A percentile compares a stretch with the other conserved stretches of the same genome.
Evolutionary conservation across 2,329 filamentous ascomycete species (phyloP).

Genomic region (Aspergillus sclerotialis): DNA sequence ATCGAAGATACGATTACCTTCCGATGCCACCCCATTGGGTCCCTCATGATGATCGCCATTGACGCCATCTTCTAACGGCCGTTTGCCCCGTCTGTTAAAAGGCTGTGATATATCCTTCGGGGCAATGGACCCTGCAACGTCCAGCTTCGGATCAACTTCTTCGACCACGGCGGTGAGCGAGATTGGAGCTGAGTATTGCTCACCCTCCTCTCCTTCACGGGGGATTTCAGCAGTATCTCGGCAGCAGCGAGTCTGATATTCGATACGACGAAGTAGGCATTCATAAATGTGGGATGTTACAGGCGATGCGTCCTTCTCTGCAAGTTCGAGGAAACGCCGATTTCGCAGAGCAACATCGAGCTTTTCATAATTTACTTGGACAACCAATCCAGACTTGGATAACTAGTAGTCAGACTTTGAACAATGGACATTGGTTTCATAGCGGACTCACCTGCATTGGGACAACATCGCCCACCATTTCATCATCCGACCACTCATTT

Average conservation of each 20-base stretch:
- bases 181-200: slow-evolving; percentile 31
- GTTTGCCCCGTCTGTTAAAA: slow-evolving; percentile 24
- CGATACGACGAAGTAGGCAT: slow-evolving; percentile 63
- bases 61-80: slow-evolving; percentile 20
- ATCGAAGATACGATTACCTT: slow-evolving; percentile 23
- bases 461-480: slow-evolving; percentile 24
- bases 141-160: slow-evolving; percentile 31
- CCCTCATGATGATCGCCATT: slow-evolving; percentile 47
- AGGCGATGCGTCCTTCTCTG: slow-evolving; percentile 61
- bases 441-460: slow-evolving; percentile 31
- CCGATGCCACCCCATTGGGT: slow-evolving; percentile 20
- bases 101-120: slow-evolving; percentile 21
- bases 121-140: slow-evolving; percentile 30
- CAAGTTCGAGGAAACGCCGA: slow-evolving; percentile 65
- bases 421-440: background rate
- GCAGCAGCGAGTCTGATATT: slow-evolving; percentile 62
- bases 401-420: slow-evolving; percentile 10
- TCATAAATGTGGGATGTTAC: slow-evolving; percentile 73
- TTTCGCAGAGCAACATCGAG: slow-evolving; percentile 77
- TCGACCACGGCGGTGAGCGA: slow-evolving; percentile 26
- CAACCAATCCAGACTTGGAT: slow-evolving; percentile 59
- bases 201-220: slow-evolving; percentile 35
- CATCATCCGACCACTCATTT: slow-evolving; percentile 31
- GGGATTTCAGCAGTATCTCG: slow-evolving; percentile 38
- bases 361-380: slow-evolving; percentile 80